Evolutionary conservation across 441 rosid species (phyloP).

Genomic region (Syzygium syzygioides): DNA sequence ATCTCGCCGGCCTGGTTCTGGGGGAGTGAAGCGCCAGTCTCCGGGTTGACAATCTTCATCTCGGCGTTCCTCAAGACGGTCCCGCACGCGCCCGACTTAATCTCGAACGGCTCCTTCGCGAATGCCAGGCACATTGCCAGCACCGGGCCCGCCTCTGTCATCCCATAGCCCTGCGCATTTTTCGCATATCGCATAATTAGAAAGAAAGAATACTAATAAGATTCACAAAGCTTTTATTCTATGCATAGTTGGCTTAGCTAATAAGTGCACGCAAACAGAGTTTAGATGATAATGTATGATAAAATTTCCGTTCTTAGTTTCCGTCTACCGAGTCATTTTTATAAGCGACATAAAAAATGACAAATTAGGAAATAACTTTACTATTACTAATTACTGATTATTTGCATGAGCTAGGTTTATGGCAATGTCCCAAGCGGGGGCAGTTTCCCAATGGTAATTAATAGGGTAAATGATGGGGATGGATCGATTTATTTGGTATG

Average conservation of each 20-base stretch:
- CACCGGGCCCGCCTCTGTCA: conserved; percentile 89
- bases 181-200: neutral
- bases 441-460: neutral
- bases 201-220: neutral
- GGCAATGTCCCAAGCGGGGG: too few relatives aligned
- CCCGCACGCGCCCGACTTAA: conserved; percentile 85
- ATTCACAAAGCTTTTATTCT: neutral
- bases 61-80: conserved; percentile 81
- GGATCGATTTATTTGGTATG: neutral
- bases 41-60: conserved; percentile 78
- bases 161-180: conserved; percentile 66
- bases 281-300: neutral
- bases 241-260: neutral
- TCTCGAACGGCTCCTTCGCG: conserved; percentile 61
- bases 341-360: neutral
- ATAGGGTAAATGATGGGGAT: neutral
- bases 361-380: too few relatives aligned
- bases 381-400: too few relatives aligned
- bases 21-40: conserved; percentile 46
- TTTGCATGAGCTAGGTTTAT: too few relatives aligned
- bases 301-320: neutral
- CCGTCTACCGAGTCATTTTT: neutral
- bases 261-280: neutral
- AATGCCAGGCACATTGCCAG: conserved; percentile 67
- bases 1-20: conserved; percentile 68